phyloP scores from a whole-genome alignment of 2,329 filamentous ascomycete genomes.

The Scytalidium sp. region DNA sequence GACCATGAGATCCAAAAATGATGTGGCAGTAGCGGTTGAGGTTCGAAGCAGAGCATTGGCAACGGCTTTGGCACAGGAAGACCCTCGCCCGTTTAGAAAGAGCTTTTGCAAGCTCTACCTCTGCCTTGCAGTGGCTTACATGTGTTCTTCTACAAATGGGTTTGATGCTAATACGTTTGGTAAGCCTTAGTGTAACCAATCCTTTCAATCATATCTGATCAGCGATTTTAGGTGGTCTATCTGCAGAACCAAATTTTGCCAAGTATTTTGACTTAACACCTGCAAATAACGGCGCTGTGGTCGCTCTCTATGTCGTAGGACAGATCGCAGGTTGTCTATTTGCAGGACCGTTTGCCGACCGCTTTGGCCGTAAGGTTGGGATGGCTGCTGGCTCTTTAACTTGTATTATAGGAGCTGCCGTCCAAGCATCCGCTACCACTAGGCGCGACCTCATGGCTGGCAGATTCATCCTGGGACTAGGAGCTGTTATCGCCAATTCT shows the following conservation, averaged over 20 bases:
- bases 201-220: not conserved
- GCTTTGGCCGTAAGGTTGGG: conserved; percentile 12
- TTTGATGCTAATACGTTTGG: not conserved
- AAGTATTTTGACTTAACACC: not conserved
- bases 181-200: not conserved
- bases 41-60: not conserved
- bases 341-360: conserved; percentile 31
- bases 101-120: not conserved
- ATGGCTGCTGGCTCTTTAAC: conserved; percentile 20
- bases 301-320: not conserved
- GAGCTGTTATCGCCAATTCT: conserved; percentile 1
- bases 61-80: not conserved
- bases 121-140: not conserved
- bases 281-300: not conserved
- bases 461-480: conserved; percentile 31
- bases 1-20: too few species aligned
- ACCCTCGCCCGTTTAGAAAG: not conserved
- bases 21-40: not conserved
- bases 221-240: not conserved
- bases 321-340: conserved; percentile 29
- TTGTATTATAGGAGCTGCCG: conserved; percentile 37
- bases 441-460: conserved; percentile 38
- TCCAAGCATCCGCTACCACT: conserved; percentile 34
- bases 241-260: not conserved
- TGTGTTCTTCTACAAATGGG: not conserved